Evolutionary conservation across 164 flowering plant genomes (phyloP).

Genomic region (Taxillus chinensis): DNA sequence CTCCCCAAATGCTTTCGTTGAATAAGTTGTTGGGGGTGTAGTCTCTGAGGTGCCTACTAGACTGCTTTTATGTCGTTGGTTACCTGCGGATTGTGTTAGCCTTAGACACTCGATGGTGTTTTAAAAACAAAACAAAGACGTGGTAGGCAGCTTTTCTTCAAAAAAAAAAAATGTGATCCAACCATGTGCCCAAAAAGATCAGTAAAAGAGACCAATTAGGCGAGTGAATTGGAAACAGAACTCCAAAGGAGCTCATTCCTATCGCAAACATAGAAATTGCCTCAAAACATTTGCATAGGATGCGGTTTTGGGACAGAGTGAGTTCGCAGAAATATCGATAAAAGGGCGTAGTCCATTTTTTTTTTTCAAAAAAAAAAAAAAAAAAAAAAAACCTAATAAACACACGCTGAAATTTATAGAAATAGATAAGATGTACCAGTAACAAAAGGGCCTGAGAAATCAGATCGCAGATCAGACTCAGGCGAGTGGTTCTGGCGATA

Average conservation of each 20-base stretch:
- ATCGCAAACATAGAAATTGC: slow-evolving; percentile 59
- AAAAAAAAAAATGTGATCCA: slow-evolving; percentile 22
- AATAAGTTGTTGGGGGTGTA: too few species aligned
- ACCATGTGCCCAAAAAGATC: slow-evolving; percentile 30
- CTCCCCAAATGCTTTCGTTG: too few species aligned
- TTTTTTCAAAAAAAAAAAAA: too few species aligned
- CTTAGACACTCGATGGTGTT: too few species aligned
- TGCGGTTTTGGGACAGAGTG: slow-evolving; percentile 45
- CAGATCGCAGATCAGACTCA: slow-evolving; percentile 28
- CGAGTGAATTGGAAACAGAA: slow-evolving; percentile 22
- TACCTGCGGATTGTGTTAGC: too few species aligned
- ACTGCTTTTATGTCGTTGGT: too few species aligned
- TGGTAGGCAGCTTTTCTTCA: too few species aligned
- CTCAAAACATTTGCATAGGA: slow-evolving; percentile 22
- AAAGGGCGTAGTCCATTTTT: background rate
- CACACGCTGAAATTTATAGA: background rate
- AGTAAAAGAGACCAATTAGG: slow-evolving; percentile 14
- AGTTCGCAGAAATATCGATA: slow-evolving; percentile 25
- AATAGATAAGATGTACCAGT: slow-evolving; percentile 21
- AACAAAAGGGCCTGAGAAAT: slow-evolving; percentile 39
- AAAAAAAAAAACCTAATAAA: too few species aligned
- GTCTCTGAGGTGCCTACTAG: too few species aligned
- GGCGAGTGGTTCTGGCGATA: slow-evolving; percentile 43
- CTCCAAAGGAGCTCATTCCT: slow-evolving; percentile 2
- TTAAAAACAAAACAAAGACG: too few species aligned